Percentiles rank a stretch among this genome's conserved stretches.
These are phyloP conservation scores for Coniochaeta sp. DNA, from an alignment of 2,329 filamentous ascomycete genomes.

Conservation along the genomic window DNA sequence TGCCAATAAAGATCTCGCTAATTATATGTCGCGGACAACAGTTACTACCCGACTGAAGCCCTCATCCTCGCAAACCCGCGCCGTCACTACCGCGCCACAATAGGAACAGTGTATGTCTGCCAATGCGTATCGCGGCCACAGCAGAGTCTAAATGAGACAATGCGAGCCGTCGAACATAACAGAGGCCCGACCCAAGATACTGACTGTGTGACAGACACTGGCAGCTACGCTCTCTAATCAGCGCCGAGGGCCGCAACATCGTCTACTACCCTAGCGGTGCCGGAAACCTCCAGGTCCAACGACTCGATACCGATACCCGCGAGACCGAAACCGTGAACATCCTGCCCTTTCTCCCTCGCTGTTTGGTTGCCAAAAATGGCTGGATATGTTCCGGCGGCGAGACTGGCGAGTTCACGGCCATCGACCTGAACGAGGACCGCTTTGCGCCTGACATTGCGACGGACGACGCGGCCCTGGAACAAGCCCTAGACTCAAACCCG, in stretches of 20 bases:
- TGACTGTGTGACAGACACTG: conserved; percentile 53
- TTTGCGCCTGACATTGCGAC: conserved; percentile 5
- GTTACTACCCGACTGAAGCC: conserved; percentile 57
- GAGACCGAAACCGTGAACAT: conserved; percentile 67
- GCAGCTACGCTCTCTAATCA: conserved; percentile 86
- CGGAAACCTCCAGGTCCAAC: conserved; percentile 57
- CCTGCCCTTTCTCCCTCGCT: conserved; percentile 69
- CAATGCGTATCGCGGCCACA: not conserved
- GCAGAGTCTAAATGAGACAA: not conserved
- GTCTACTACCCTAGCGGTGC: conserved; percentile 79
- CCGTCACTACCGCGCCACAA: conserved; percentile 60
- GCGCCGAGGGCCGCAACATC: conserved; percentile 65
- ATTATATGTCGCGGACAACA: conserved; percentile 22
- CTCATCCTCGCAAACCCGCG: conserved; percentile 53
- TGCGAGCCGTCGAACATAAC: not conserved
- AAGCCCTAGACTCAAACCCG: conserved; percentile 10
- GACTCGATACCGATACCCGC: conserved; percentile 59
- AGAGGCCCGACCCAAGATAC: not conserved
- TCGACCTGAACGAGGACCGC: conserved; percentile 45
- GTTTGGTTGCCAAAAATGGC: conserved; percentile 75
- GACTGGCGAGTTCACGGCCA: conserved; percentile 77
- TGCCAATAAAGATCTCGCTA: not conserved
- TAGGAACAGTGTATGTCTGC: conserved; percentile 49
- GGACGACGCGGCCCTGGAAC: not conserved
- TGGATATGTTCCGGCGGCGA: conserved; percentile 91